Evolutionary conservation across 2,329 filamentous ascomycete genomes (phyloP), one percentile per base, ranked within the genome.

Genomic region (Tothia fuscella): DNA sequence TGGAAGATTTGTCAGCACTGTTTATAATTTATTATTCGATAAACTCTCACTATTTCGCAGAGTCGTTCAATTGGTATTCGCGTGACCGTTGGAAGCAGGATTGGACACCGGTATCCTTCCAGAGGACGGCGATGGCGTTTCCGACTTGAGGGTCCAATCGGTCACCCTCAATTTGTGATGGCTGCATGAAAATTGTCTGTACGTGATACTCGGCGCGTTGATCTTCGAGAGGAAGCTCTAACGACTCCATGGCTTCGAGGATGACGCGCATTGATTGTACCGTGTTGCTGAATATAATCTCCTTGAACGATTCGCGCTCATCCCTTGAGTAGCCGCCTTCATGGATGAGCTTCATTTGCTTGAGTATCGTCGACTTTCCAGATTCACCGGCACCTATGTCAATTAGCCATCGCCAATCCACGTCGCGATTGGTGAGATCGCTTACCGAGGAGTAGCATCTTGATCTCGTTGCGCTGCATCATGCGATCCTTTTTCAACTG

Each of bases 321-420:
- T 96, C 91, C 62, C 89, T 83, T 48, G 91, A 96, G 71, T 96
- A 98, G 53, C 91, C 89, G 50, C 91, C 91, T 72, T 98, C 91
- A 65, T 98, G 86, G 58, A 98, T 98, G 58, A 98, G 82, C 74
- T 96, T 98, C 86, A 93, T 93, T 72, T 93, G 86, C 68, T 93
- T 93, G 54, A 93, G 71, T 54, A 93, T 93, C 24, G 86, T 93
- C 44, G 86, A 93, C 68, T 93, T 93, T 64, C 86, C 86, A 53
- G 86, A 93, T 78, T 98, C 91, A 81, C 91, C 89, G 68, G 91
- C 91, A 74, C 86, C 86, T 93, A 56, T 47, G 12, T n/a, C 14
- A 16, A 41, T 3, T 24, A 13, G 14, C 30, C 14, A 33, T 24
- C n/a, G 5, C 17, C 30, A 20, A 17, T 26, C 12, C 21, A 31